Percentiles rank a stretch among this genome's conserved stretches.
These are phyloP conservation scores for Ophiostoma ulmi DNA, from an alignment of 2,329 filamentous ascomycete species.

Conservation along the genomic window DNA sequence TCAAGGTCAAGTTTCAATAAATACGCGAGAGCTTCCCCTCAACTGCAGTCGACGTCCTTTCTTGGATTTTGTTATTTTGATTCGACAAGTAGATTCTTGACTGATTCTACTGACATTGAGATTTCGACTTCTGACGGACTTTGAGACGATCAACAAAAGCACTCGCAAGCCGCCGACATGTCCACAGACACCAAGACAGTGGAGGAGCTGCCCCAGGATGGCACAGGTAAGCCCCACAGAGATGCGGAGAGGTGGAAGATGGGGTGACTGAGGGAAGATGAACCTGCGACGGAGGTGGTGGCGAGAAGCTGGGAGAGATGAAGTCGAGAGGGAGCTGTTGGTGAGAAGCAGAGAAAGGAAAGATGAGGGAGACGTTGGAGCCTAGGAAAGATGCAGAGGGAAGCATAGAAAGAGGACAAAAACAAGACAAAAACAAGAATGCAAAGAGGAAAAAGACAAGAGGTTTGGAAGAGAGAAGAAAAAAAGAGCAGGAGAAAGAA, in stretches of 20 bases:
- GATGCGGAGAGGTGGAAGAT: background rate
- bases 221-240: constrained; percentile 24
- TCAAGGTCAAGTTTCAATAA: constrained; percentile 14
- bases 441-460: background rate
- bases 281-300: background rate
- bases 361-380: no score
- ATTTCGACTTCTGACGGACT: background rate
- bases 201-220: constrained; percentile 26
- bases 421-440: background rate
- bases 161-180: constrained; percentile 11
- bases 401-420: background rate
- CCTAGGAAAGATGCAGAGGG: background rate
- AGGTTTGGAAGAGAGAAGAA: background rate
- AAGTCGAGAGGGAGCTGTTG: background rate
- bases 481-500: background rate
- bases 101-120: background rate
- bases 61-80: background rate
- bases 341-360: background rate
- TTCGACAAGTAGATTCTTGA: background rate
- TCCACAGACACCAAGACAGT: constrained; percentile 12
- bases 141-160: background rate
- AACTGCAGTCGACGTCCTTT: background rate
- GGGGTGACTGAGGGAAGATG: background rate
- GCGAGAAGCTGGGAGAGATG: background rate
- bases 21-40: constrained; percentile 23